Conservation (phyloP, 2,329 filamentous ascomycete genomes). For the Aspergillus thermomutatus region DNA sequence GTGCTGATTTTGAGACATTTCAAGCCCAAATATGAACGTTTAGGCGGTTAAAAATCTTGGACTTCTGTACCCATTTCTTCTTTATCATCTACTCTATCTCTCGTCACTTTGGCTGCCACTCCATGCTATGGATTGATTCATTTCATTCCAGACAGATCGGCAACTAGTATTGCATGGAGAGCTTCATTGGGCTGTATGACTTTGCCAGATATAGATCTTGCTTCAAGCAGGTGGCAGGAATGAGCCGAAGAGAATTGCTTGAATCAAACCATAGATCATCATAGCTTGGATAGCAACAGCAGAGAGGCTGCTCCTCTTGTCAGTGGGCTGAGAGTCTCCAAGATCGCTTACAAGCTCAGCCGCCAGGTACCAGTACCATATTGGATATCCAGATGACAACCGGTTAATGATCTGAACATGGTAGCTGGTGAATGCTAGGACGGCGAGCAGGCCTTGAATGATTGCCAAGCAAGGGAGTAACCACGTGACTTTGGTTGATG, state of each 20-base stretch:
- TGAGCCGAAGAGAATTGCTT: slow-evolving; percentile 78
- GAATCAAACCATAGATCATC: slow-evolving; percentile 77
- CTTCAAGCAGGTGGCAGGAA: slow-evolving; percentile 82
- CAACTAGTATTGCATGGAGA: neutral
- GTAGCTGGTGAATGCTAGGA: slow-evolving; percentile 72
- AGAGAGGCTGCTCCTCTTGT: slow-evolving; percentile 18
- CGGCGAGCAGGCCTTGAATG: slow-evolving; percentile 68
- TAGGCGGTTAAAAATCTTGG: neutral
- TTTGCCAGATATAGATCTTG: neutral
- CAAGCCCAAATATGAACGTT: neutral
- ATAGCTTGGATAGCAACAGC: slow-evolving; percentile 60
- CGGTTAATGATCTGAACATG: slow-evolving; percentile 94
- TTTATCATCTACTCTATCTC: neutral
- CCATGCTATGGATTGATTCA: neutral
- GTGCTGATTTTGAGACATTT: neutral
- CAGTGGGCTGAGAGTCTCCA: slow-evolving; percentile 6
- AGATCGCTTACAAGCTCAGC: slow-evolving; percentile 26
- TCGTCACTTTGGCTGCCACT: neutral
- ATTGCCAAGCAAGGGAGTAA: slow-evolving; percentile 59
- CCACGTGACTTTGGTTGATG: slow-evolving; percentile 19
- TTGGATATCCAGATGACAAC: slow-evolving; percentile 79
- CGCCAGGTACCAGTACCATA: slow-evolving; percentile 85
- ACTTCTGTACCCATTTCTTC: neutral
- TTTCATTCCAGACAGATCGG: neutral
- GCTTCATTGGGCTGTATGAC: neutral